phyloP scores from a whole-genome alignment of 495 filamentous ascomycete genomes.

The Penicillium pulvis region DNA sequence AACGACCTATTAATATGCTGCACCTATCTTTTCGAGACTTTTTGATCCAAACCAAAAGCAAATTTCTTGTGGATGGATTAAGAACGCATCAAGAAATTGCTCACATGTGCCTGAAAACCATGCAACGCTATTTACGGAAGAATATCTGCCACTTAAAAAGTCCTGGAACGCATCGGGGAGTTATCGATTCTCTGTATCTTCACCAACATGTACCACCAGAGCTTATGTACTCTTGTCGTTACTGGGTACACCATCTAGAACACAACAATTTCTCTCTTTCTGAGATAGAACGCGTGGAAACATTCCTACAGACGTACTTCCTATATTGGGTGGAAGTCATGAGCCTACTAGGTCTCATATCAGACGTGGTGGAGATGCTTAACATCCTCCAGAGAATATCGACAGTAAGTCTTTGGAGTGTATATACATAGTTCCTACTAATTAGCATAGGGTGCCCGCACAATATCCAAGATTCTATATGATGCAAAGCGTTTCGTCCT shows the following conservation, averaged over 20 bases:
- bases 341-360: slow-evolving; percentile 34
- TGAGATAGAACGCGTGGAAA: slow-evolving; percentile 27
- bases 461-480: neutral
- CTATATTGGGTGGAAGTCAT: slow-evolving; percentile 48
- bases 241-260: slow-evolving; percentile 20
- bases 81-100: no score
- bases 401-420: neutral
- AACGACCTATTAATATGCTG: neutral
- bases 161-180: slow-evolving; percentile 22
- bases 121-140: neutral
- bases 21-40: neutral
- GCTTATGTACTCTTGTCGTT: slow-evolving; percentile 41
- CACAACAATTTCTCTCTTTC: slow-evolving; percentile 26
- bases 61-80: no score
- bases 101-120: no score
- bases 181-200: slow-evolving; percentile 25
- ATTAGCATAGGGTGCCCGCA: no score
- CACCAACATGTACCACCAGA: slow-evolving; percentile 27
- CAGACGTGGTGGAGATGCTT: slow-evolving; percentile 22
- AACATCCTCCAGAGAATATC: neutral
- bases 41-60: no score
- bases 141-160: neutral
- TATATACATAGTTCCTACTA: neutral
- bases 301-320: slow-evolving; percentile 45
- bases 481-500: slow-evolving; percentile 39